These are phyloP conservation scores for Hemileia vastatrix DNA, from an alignment of 1,284 basidiomycete species.

Conservation along the genomic window DNA sequence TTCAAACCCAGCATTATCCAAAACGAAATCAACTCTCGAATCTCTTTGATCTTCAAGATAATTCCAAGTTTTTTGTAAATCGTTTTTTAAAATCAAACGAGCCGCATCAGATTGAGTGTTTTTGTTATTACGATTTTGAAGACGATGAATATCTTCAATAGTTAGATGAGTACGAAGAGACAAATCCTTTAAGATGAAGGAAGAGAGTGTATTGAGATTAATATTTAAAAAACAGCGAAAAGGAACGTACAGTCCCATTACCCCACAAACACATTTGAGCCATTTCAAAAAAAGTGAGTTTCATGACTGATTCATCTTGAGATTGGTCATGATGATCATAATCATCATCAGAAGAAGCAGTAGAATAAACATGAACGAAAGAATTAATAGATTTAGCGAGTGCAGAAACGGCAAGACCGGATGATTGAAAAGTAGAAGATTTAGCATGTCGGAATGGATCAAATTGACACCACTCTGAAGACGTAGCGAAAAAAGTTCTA, in stretches of 20 bases:
- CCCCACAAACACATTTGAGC: constrained; percentile 71
- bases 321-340: constrained; percentile 49
- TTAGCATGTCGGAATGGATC: constrained; percentile 83
- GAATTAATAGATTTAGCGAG: constrained; percentile 20
- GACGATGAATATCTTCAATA: constrained; percentile 65
- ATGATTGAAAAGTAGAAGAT: constrained; percentile 69
- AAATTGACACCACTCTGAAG: constrained; percentile 62
- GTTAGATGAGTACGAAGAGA: constrained; percentile 71
- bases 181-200: constrained; percentile 53
- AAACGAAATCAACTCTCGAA: constrained; percentile 69
- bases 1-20: constrained; percentile 95
- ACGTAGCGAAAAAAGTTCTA: constrained; percentile 62
- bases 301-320: constrained; percentile 52
- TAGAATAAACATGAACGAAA: constrained; percentile 23
- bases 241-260: constrained; percentile 34
- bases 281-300: constrained; percentile 68
- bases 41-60: constrained; percentile 55
- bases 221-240: not conserved
- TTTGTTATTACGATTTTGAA: constrained; percentile 67
- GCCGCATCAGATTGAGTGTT: constrained; percentile 64
- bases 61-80: constrained; percentile 67
- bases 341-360: constrained; percentile 58
- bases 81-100: constrained; percentile 72
- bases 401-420: constrained; percentile 61
- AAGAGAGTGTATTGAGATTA: not conserved